These are phyloP conservation scores for Collariella sp. DNA, from an alignment of 495 filamentous ascomycete species.

Conservation along the genomic window DNA sequence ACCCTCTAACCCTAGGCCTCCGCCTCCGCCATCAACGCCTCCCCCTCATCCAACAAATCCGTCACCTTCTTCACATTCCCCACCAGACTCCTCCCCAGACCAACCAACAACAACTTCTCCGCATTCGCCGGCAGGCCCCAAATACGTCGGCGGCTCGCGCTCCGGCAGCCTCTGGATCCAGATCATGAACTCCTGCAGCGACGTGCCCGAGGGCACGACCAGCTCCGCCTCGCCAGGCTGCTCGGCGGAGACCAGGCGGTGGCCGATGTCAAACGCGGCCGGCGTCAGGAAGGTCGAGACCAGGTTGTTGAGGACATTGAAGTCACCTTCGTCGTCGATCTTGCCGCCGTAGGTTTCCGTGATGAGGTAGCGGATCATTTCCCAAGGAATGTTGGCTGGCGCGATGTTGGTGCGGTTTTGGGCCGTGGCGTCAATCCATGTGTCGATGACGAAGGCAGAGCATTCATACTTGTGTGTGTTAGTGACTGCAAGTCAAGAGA, in stretches of 20 bases:
- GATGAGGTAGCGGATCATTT: constrained; percentile 87
- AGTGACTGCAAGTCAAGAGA: constrained; percentile 2
- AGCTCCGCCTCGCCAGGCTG: constrained; percentile 39
- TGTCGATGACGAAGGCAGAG: constrained; percentile 89
- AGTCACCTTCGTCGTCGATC: constrained; percentile 89
- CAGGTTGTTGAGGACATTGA: constrained; percentile 56
- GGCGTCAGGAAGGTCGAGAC: constrained; percentile 74
- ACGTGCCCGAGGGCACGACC: constrained; percentile 67
- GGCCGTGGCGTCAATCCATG: constrained; percentile 79
- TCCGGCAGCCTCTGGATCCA: constrained; percentile 93
- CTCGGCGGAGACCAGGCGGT: constrained; percentile 58
- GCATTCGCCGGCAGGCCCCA: constrained; percentile 95
- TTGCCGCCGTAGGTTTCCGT: constrained; percentile 96
- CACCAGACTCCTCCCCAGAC: constrained; percentile 79
- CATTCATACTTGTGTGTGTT: constrained; percentile 72
- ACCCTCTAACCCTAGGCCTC: neutral
- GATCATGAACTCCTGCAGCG: constrained; percentile 73
- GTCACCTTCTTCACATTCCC: constrained; percentile 74
- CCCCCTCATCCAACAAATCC: constrained; percentile 83
- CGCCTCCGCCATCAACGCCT: constrained; percentile 75
- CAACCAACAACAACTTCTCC: constrained; percentile 89
- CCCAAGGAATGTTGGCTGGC: constrained; percentile 90
- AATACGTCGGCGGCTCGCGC: constrained; percentile 90
- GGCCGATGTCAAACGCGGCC: constrained; percentile 79
- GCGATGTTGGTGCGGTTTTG: constrained; percentile 83